phyloP scores from a whole-genome alignment of 345 rosid genomes.

The Boechera retrofracta region DNA sequence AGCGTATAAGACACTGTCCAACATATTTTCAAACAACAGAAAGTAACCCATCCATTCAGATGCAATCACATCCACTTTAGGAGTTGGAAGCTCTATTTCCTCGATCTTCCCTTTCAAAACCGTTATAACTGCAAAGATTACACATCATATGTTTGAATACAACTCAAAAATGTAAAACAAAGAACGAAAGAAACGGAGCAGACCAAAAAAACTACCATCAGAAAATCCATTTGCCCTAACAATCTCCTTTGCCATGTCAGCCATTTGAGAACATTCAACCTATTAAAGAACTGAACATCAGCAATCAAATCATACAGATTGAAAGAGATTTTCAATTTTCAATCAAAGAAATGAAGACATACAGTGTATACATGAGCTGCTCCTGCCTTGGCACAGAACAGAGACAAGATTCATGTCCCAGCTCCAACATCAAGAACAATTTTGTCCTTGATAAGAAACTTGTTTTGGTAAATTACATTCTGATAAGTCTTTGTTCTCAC shows the following conservation, averaged over 20 bases:
- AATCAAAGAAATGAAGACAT: constrained; percentile 29
- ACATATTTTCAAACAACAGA: constrained; percentile 93
- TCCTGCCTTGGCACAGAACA: constrained; percentile 97
- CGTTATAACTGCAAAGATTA: constrained; percentile 65
- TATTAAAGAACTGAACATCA: constrained; percentile 32
- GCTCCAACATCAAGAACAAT: constrained; percentile 98
- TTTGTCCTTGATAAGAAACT: constrained; percentile 86
- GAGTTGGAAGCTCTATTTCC: constrained; percentile 87
- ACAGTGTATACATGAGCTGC: constrained; percentile 94
- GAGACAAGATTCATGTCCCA: constrained; percentile 94
- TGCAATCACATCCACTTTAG: constrained; percentile 91
- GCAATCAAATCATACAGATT: constrained; percentile 9
- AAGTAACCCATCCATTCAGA: constrained; percentile 99
- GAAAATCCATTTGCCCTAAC: constrained; percentile 85
- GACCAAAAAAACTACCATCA: constrained; percentile 53
- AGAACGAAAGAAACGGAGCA: neutral
- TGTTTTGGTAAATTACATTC: constrained; percentile 90
- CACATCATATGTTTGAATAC: neutral
- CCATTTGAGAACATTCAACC: constrained; percentile 97
- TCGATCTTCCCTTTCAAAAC: constrained; percentile 97
- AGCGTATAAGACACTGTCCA: constrained; percentile 86
- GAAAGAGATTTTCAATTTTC: neutral
- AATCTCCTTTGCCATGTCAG: constrained; percentile 62
- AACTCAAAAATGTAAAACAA: neutral
- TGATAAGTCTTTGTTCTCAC: constrained; percentile 97